Evolutionary conservation across 768 basidiomycete species (phyloP).

Genomic region (Pulveroboletus sp.): DNA sequence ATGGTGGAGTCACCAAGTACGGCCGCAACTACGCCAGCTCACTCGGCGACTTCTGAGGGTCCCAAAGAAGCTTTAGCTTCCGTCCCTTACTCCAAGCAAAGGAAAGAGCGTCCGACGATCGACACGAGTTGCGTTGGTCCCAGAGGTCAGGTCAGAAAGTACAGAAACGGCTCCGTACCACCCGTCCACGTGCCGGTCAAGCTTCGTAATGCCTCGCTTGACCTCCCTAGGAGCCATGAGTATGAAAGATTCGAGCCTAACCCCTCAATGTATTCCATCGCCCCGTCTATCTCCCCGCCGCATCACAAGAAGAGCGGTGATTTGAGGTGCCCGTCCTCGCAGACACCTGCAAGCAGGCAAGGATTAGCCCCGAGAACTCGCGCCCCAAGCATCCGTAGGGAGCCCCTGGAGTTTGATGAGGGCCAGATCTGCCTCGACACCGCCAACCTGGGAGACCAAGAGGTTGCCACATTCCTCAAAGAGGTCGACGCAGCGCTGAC

Average conservation of each 20-base stretch:
- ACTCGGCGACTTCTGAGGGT: conserved; percentile 18
- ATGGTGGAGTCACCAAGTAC: conserved; percentile 24
- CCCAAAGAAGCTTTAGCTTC: conserved; percentile 10
- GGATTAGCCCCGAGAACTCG: conserved; percentile 16
- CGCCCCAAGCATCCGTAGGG: conserved; percentile 28
- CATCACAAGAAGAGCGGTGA: conserved; percentile 21
- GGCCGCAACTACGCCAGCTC: conserved; percentile 25
- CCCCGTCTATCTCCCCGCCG: conserved; percentile 25
- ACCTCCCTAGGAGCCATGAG: conserved; percentile 25
- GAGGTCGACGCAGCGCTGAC: conserved; percentile 29
- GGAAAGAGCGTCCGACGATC: conserved; percentile 30
- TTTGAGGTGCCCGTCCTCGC: conserved; percentile 18
- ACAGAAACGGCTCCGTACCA: conserved; percentile 30
- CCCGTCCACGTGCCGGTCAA: conserved; percentile 28
- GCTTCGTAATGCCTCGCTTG: conserved; percentile 28
- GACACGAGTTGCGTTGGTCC: conserved; percentile 31
- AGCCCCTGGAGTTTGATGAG: conserved; percentile 27
- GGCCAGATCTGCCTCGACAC: conserved; percentile 30
- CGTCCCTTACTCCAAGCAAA: conserved; percentile 17
- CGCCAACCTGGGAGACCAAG: conserved; percentile 27
- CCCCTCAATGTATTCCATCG: conserved; percentile 30
- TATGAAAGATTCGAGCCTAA: conserved; percentile 24
- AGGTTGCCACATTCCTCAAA: conserved; percentile 29
- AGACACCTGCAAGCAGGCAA: conserved; percentile 26
- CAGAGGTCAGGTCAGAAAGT: conserved; percentile 28